Percentiles rank a stretch among this genome's conserved stretches.
Evolutionary conservation across 495 filamentous ascomycete species (phyloP).

Genomic region (Podospora fimiseda): DNA sequence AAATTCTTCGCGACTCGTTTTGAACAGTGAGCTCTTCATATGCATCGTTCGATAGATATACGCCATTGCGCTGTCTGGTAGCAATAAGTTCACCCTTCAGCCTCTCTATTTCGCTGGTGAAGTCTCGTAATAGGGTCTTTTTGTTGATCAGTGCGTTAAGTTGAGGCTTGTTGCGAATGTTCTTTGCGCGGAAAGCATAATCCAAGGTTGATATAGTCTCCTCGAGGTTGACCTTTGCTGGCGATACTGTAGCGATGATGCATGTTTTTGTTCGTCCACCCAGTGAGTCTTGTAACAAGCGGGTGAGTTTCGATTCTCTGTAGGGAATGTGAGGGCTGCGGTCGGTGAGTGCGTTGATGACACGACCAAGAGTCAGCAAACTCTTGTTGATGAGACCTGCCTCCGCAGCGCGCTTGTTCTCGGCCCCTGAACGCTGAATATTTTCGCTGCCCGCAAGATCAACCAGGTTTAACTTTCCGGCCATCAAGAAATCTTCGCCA

Average conservation of each 20-base stretch:
- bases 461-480: conserved; percentile 91
- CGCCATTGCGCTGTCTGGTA: conserved; percentile 87
- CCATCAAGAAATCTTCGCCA: conserved; percentile 80
- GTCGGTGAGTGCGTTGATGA: conserved; percentile 97
- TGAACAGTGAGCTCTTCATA: conserved; percentile 84
- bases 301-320: conserved; percentile 91
- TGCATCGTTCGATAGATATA: conserved; percentile 77
- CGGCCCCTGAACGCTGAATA: conserved; percentile 90
- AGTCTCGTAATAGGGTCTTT: conserved; percentile 82
- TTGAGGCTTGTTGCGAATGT: conserved; percentile 96
- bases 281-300: conserved; percentile 90
- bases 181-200: conserved; percentile 95
- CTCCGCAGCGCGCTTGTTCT: conserved; percentile 94
- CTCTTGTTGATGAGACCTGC: conserved; percentile 98
- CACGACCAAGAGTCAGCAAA: conserved; percentile 84
- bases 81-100: conserved; percentile 90
- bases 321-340: conserved; percentile 89
- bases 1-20: conserved; percentile 85
- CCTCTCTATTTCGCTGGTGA: conserved; percentile 88
- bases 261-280: conserved; percentile 95
- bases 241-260: conserved; percentile 95
- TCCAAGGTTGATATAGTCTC: conserved; percentile 97
- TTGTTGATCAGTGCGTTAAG: conserved; percentile 87
- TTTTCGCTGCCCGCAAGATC: conserved; percentile 97
- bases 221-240: conserved; percentile 88